Evolutionary conservation across 768 basidiomycete genomes (phyloP).

Genomic region (Leucosporidium yakuticum): DNA sequence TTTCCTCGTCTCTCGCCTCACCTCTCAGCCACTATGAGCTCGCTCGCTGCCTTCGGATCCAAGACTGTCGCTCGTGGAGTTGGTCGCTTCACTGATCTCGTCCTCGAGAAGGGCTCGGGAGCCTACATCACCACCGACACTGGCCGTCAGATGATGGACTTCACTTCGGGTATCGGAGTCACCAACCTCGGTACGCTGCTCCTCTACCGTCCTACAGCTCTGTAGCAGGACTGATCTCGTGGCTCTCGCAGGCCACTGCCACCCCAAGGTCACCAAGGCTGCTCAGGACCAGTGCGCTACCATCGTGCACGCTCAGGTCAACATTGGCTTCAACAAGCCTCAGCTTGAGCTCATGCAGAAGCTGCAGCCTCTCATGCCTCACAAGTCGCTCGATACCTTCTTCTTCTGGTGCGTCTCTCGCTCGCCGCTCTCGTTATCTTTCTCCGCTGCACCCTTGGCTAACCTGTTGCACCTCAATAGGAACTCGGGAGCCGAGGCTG

Average conservation of each 20-base stretch:
- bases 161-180: constrained; percentile 57
- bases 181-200: background rate
- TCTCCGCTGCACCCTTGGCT: background rate
- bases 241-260: constrained; percentile 62
- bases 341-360: constrained; percentile 80
- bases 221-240: background rate
- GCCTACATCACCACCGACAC: constrained; percentile 47
- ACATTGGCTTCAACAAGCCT: constrained; percentile 78
- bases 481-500: constrained; percentile 89
- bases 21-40: background rate
- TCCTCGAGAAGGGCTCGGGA: constrained; percentile 29
- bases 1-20: background rate
- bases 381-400: constrained; percentile 85
- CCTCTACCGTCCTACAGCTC: constrained; percentile 15
- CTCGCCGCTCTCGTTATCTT: background rate
- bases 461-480: constrained; percentile 6
- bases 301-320: constrained; percentile 69
- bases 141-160: constrained; percentile 70
- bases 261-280: constrained; percentile 76
- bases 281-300: constrained; percentile 82
- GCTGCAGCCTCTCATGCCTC: constrained; percentile 80
- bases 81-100: constrained; percentile 28
- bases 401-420: constrained; percentile 63
- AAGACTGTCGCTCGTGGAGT: constrained; percentile 32
- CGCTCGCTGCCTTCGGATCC: constrained; percentile 20